Evolutionary conservation across 192 early-diverging fungal genomes (phyloP), one percentile per base, ranked within the genome.

Genomic region (Coemansia sp.): DNA sequence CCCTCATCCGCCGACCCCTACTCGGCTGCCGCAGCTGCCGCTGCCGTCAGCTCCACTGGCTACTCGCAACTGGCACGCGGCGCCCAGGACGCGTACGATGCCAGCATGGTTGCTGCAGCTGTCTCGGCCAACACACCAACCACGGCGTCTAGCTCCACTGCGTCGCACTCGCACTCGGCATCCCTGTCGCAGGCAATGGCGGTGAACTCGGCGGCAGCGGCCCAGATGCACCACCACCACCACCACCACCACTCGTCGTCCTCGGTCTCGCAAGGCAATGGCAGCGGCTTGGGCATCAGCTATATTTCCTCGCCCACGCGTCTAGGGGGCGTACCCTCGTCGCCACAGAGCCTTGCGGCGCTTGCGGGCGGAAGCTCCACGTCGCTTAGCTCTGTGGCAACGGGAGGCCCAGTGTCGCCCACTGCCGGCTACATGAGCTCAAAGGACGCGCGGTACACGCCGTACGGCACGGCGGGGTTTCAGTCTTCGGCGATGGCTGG

Each of bases 181-280:
- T 82, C 79, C 56, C 57, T 82, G 42, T 76, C 79, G 48, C 79
- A 82, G 64, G 70, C 71, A 39, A 76, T 82, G 69, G 66, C 59
- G 8, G 61, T 37, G 43, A 70, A 68, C 55, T 59, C 70, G 38
- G 61, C 65, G 25, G 55, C 28, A 28, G 33, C 73, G 25, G 58
- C 62, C 14, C 69, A 65, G 43, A 50, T 61, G 50, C 78, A 81
- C 50, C 77, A 67, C 28, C 66, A 66, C 13, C 65, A 67, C 28
- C 66, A 66, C 16, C 65, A 66, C 39, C 65, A 66, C 28, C 62
- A 64, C 14, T 64, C 62, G n/a, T 48, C 47, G 26, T 55, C 52
- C 0, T 65, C 66, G 26, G 65, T 75, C 57, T 75, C 72, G 52
- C 72, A 75, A 35, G 42, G 72, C 38, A 55, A 31, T 48, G 21